phyloP scores from a whole-genome alignment of 2,329 filamentous ascomycete species.

The Hymenoscyphus linearis region DNA sequence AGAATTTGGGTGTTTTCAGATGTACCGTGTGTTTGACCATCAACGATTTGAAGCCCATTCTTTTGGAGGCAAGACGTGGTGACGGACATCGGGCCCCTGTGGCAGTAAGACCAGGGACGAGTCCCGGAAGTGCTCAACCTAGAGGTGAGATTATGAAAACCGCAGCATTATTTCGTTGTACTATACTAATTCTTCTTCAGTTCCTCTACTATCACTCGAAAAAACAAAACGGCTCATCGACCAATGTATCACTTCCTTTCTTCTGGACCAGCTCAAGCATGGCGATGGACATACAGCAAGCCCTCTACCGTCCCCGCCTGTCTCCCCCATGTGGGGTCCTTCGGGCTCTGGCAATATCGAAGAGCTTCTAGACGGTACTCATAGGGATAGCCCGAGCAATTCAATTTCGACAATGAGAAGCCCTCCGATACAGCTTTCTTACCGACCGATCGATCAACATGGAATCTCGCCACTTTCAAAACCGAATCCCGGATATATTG shows the following conservation, averaged over 20 bases:
- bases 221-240: constrained; percentile 54
- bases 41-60: constrained; percentile 62
- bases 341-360: neutral
- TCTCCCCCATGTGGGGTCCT: constrained; percentile 14
- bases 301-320: constrained; percentile 18
- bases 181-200: constrained; percentile 23
- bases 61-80: constrained; percentile 24
- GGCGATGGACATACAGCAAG: constrained; percentile 27
- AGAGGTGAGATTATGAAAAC: neutral
- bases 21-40: constrained; percentile 82
- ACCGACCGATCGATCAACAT: constrained; percentile 6
- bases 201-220: constrained; percentile 51
- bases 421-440: constrained; percentile 15
- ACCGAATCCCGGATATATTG: constrained; percentile 1
- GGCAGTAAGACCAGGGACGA: constrained; percentile 15
- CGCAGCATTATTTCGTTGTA: neutral
- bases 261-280: constrained; percentile 38
- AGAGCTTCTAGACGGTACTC: neutral
- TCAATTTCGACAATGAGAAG: neutral
- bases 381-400: neutral
- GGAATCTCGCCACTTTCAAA: constrained; percentile 8
- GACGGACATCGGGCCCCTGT: constrained; percentile 23
- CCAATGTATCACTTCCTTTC: constrained; percentile 43
- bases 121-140: constrained; percentile 16
- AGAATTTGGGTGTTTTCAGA: constrained; percentile 66